Percentiles rank a stretch among this genome's conserved stretches.
phyloP scores from a whole-genome alignment of 352 stramenopile species.

The Elongisporangium anandrum region DNA sequence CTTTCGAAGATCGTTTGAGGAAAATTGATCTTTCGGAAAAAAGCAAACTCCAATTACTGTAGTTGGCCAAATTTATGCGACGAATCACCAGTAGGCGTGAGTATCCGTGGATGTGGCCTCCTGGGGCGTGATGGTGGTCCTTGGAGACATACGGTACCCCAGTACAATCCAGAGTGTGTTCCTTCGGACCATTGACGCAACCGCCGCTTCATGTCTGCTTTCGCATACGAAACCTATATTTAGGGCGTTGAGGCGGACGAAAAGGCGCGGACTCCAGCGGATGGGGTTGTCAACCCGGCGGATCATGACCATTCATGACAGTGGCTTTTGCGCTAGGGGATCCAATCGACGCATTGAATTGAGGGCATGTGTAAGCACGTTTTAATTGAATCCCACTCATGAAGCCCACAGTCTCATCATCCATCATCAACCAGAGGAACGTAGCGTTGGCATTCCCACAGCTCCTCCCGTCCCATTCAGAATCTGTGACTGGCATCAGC shows the following conservation, averaged over 20 bases:
- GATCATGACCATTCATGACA: background rate
- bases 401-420: background rate
- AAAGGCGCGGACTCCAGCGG: background rate
- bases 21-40: background rate
- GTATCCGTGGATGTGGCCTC: background rate
- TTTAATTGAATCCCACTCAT: background rate
- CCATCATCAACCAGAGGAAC: background rate
- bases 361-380: background rate
- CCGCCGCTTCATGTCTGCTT: background rate
- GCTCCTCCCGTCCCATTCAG: background rate
- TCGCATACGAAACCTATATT: background rate
- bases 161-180: background rate
- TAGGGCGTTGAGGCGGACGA: background rate
- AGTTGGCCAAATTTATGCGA: background rate
- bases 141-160: background rate
- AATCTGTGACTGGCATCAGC: background rate
- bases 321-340: background rate
- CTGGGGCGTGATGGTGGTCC: background rate
- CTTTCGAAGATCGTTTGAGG: background rate
- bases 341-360: background rate
- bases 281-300: background rate
- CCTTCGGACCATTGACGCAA: background rate
- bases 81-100: background rate
- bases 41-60: background rate
- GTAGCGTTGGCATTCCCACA: background rate